phyloP scores from a whole-genome alignment of 306 rosid genomes.

The Quercus engelmannii region DNA sequence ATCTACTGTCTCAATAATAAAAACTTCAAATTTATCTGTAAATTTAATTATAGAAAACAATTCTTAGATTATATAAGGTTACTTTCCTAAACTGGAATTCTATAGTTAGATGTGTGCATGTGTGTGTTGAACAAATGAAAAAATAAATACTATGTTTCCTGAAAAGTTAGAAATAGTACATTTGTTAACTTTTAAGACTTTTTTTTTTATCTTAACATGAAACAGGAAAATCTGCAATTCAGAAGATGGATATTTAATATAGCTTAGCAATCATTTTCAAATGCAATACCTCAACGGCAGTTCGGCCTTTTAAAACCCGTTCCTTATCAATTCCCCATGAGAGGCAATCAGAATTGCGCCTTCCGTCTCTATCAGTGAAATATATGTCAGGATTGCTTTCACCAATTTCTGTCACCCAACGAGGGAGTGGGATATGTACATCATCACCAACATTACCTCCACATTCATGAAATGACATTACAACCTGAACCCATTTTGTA shows the following conservation, averaged over 20 bases:
- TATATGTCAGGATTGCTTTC: conserved; percentile 88
- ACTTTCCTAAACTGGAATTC: neutral
- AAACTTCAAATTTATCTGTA: neutral
- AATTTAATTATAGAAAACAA: neutral
- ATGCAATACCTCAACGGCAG: conserved; percentile 80
- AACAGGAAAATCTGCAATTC: neutral
- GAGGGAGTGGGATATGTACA: conserved; percentile 88
- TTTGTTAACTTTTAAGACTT: no score
- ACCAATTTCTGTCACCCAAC: conserved; percentile 96
- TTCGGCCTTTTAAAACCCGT: conserved; percentile 91
- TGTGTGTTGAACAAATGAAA: neutral
- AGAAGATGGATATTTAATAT: neutral
- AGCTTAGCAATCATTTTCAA: neutral
- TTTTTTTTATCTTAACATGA: neutral
- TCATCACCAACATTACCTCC: conserved; percentile 97
- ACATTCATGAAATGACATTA: conserved; percentile 96
- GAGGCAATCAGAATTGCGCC: conserved; percentile 92
- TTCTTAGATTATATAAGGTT: neutral
- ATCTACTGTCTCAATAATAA: neutral
- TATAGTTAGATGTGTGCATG: neutral
- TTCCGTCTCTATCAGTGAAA: conserved; percentile 90
- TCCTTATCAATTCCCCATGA: conserved; percentile 98
- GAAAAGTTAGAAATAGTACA: no score
- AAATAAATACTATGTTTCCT: neutral
- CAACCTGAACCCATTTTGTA: conserved; percentile 49